Percentiles rank a stretch among this genome's conserved stretches.
Conservation (phyloP, 768 basidiomycete species). For the Myochromella boudieri region DNA sequence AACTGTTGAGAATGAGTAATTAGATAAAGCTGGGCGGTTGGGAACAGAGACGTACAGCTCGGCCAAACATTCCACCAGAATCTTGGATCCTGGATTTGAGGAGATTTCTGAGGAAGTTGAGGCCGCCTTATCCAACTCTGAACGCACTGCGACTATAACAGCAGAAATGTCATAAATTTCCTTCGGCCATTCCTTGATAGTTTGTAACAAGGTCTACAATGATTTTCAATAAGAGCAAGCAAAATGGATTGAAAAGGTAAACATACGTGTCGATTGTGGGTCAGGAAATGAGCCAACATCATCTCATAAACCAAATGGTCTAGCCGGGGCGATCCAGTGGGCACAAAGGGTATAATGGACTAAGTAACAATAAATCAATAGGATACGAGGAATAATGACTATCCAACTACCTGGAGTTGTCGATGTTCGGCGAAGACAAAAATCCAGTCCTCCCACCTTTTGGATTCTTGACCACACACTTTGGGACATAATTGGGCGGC, state of each 20-base stretch:
- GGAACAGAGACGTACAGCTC: constrained; percentile 64
- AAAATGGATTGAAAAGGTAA: not conserved
- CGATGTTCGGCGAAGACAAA: constrained; percentile 83
- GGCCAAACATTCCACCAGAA: constrained; percentile 93
- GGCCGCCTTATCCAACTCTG: constrained; percentile 67
- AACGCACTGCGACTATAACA: constrained; percentile 86
- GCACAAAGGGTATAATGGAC: constrained; percentile 88
- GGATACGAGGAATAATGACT: not conserved
- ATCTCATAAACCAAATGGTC: constrained; percentile 91
- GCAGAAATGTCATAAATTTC: constrained; percentile 88
- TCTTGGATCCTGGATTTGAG: constrained; percentile 44
- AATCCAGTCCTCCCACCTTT: constrained; percentile 96
- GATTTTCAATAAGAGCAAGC: constrained; percentile 3
- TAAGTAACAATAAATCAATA: constrained; percentile 26
- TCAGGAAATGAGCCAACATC: constrained; percentile 85
- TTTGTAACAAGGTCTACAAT: constrained; percentile 66
- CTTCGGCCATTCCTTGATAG: constrained; percentile 86
- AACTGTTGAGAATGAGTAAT: constrained; percentile 43
- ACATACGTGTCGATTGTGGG: constrained; percentile 70
- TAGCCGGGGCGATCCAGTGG: constrained; percentile 78
- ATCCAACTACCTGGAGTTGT: constrained; percentile 62
- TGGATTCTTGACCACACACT: constrained; percentile 76
- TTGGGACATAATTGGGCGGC: constrained; percentile 84
- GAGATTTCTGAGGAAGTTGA: constrained; percentile 47
- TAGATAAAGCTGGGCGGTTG: not conserved